phyloP scores from a whole-genome alignment of 2,329 filamentous ascomycete genomes.

The Thelonectria discophora region DNA sequence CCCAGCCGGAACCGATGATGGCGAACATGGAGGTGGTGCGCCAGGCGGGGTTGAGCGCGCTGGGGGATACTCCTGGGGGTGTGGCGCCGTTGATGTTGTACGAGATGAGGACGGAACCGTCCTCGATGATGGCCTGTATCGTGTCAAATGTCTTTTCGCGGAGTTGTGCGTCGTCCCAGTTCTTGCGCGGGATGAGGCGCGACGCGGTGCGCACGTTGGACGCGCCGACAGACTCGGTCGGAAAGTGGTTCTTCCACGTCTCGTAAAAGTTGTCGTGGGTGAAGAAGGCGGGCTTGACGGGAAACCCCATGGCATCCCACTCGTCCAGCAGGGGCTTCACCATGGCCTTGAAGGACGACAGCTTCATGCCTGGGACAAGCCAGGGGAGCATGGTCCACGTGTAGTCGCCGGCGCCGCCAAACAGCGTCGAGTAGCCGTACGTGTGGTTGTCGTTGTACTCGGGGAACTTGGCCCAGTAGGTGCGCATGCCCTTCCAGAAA shows the following conservation, averaged over 20 bases:
- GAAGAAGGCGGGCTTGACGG: constrained; percentile 43
- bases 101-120: constrained; percentile 36
- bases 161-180: constrained; percentile 33
- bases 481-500: constrained; percentile 46
- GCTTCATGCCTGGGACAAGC: constrained; percentile 48
- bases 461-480: constrained; percentile 46
- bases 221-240: constrained; percentile 37
- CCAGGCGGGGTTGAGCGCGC: constrained; percentile 57
- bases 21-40: constrained; percentile 50
- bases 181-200: constrained; percentile 51
- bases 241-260: constrained; percentile 53
- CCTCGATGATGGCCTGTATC: constrained; percentile 32
- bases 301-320: constrained; percentile 42
- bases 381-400: constrained; percentile 46
- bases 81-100: constrained; percentile 39
- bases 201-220: constrained; percentile 45
- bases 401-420: constrained; percentile 33
- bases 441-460: constrained; percentile 42
- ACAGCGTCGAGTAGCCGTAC: constrained; percentile 43
- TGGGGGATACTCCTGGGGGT: constrained; percentile 37
- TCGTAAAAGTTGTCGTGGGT: constrained; percentile 49
- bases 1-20: constrained; percentile 42
- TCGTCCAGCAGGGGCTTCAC: constrained; percentile 45
- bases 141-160: constrained; percentile 34
- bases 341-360: constrained; percentile 45